Evolutionary conservation across 176 grass and related monocot genomes (phyloP), one percentile per base, ranked within the genome.

Genomic region (Eleusine indica): DNA sequence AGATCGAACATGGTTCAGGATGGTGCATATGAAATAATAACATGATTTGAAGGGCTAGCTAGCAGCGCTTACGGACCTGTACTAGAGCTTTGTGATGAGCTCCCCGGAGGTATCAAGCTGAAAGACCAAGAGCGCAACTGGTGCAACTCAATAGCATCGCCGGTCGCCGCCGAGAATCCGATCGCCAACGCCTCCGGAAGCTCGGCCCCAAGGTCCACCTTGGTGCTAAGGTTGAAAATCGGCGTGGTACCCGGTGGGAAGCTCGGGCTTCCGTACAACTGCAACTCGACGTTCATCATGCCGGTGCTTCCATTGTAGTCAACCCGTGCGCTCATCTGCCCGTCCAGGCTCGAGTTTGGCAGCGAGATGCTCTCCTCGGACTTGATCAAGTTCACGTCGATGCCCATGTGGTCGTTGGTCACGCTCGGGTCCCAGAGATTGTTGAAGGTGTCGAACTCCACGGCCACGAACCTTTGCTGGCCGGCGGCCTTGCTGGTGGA

Each of bases 381-480:
- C 73, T 42, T 18, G 52, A 57, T 37, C 3, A 74, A 66, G 49
- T 61, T 66, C 37, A 88, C 53, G 79, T 86, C 35, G 83, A 86
- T 80, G 22, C 74, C 80, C 14, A 92, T 49, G 12, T 92, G 83
- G 9, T 75, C 21, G 32, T 30, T 21, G 54, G 54, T 58, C 54
- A n/a, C 3, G 40, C 35, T 32, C 19, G 54, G 51, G 11, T 91
- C 86, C 28, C 74, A 88, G 9, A 0, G 0, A 61, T 91, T 46
- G 4, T 15, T 2, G 52, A 19, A 91, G 14, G 83, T 91, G 74
- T 87, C 86, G 54, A 94, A 91, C 53, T 94, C 88, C 2, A 94
- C 65, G 18, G 83, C 92, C 56, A 94, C 73, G 52, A 70, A 48
- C 8, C 60, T 29, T 15, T 63, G 35, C 0, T 19, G 30, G 1